Evolutionary conservation across 768 basidiomycete genomes (phyloP).

Genomic region (Boletus rubescentipes): DNA sequence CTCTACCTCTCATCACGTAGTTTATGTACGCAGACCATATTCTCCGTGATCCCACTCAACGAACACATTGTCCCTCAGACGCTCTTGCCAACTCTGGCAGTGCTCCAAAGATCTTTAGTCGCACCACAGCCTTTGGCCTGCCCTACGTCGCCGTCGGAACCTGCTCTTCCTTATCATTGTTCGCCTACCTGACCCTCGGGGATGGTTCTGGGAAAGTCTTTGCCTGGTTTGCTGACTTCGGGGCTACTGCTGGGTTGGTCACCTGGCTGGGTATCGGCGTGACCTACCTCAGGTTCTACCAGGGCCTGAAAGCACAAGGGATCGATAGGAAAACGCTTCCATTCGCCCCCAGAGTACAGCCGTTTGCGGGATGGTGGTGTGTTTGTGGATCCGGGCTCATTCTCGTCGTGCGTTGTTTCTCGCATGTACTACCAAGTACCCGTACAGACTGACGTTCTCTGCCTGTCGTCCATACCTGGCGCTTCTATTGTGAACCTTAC

Average conservation of each 20-base stretch:
- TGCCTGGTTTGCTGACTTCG: slow-evolving; percentile 38
- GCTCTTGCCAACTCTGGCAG: slow-evolving; percentile 52
- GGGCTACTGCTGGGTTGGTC: slow-evolving; percentile 40
- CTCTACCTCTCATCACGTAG: slow-evolving; percentile 7
- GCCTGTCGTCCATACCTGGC: background rate
- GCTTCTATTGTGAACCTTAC: background rate
- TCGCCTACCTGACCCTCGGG: slow-evolving; percentile 42
- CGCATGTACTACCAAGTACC: no score
- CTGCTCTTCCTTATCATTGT: slow-evolving; percentile 33
- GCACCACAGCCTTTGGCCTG: slow-evolving; percentile 39
- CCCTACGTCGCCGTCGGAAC: slow-evolving; percentile 42
- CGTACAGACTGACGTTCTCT: no score
- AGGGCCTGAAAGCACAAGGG: slow-evolving; percentile 50
- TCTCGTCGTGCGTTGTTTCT: slow-evolving; percentile 35
- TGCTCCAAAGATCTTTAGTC: slow-evolving; percentile 52
- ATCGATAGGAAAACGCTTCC: slow-evolving; percentile 48
- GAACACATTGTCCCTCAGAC: slow-evolving; percentile 37
- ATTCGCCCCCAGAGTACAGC: slow-evolving; percentile 41
- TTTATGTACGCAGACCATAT: background rate
- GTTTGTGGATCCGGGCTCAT: slow-evolving; percentile 27
- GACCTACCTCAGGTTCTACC: slow-evolving; percentile 47
- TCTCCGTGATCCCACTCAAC: background rate
- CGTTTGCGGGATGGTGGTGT: slow-evolving; percentile 40
- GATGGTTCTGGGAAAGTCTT: slow-evolving; percentile 40
- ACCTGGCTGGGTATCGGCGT: slow-evolving; percentile 46